Evolutionary conservation across 768 basidiomycete genomes (phyloP).

Genomic region (Termitomyces bulborhizus): DNA sequence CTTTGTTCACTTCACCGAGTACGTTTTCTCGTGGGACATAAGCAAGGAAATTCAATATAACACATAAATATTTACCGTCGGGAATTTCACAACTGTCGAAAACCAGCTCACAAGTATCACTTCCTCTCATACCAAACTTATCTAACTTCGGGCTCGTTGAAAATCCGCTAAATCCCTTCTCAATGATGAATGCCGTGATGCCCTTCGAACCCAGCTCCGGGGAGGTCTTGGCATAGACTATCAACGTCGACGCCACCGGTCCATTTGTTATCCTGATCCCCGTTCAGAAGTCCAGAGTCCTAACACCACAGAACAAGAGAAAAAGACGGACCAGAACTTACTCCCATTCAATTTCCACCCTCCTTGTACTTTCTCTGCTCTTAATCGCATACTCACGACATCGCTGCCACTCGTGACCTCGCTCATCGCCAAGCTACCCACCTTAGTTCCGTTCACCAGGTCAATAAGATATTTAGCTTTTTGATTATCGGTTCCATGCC

Average conservation of each 20-base stretch:
- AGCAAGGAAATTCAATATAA: slow-evolving; percentile 1
- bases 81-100: slow-evolving; percentile 91
- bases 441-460: slow-evolving; percentile 71
- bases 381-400: slow-evolving; percentile 89
- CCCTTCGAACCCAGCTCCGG: slow-evolving; percentile 78
- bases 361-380: slow-evolving; percentile 70
- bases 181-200: slow-evolving; percentile 89
- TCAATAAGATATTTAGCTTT: slow-evolving; percentile 81
- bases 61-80: slow-evolving; percentile 45
- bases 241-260: slow-evolving; percentile 81
- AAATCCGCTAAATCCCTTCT: slow-evolving; percentile 77
- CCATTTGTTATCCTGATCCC: slow-evolving; percentile 87
- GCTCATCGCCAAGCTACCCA: slow-evolving; percentile 93
- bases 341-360: slow-evolving; percentile 83
- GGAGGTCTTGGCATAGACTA: slow-evolving; percentile 89
- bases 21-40: slow-evolving; percentile 60
- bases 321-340: slow-evolving; percentile 76
- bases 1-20: slow-evolving; percentile 72
- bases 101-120: slow-evolving; percentile 89
- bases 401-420: slow-evolving; percentile 91
- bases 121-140: slow-evolving; percentile 96
- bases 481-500: slow-evolving; percentile 80
- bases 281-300: slow-evolving; percentile 2
- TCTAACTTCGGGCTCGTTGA: slow-evolving; percentile 88
- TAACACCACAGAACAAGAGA: neutral